Base-by-base conservation (phyloP, 2,329 filamentous ascomycete species). In the Pseudogymnoascus sp. region DNA sequence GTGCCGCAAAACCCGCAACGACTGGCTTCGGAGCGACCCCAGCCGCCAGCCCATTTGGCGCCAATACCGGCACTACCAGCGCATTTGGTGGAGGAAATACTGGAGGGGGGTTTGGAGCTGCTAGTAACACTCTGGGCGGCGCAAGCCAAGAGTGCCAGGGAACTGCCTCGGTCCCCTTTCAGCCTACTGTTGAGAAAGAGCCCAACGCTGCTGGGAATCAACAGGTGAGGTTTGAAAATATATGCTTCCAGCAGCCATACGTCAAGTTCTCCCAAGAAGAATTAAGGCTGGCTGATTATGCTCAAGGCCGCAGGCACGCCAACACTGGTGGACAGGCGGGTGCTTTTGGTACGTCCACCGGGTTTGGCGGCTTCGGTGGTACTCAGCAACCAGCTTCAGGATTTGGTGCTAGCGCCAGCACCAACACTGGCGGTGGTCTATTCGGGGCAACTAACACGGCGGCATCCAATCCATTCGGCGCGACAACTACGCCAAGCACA, bases 181-280 rank as follows among this genome's bases (percentile, higher is more conserved):
- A 83, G 63, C 78, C 90, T 0, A 81, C 83, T 54, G 77, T 80
- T 18, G 90, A 95, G 76, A 94, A 93, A 73, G 90, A 95, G 70
- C 74, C 78, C 3, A 84, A 81, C 41, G 54, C 22, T 6, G 9
- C 57, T 38, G 81, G 76, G 66, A 79, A 75, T 61, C 70, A 81
- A 68, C 77, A 66, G 84, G 76, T 88, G 70, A 81, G 87, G 3
- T 95, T 88, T 73, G 90, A 94, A 74, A 93, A 86, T 67, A 85
- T 95, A 61, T 78, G 87, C 20, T 92, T 93, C 73, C 87, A 89
- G 75, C 85, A 87, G 22, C 83, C 88, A 1, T 95, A 93, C 77
- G 87, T 86, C 73, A 95, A 94, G 72, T 97, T 88, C 79, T 97
- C 93, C 8, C 84, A 90, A n/a, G 94, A 90, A 69, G 88, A 94